Conservation (phyloP, 768 basidiomycete genomes). For the Lentinula detonsa region DNA sequence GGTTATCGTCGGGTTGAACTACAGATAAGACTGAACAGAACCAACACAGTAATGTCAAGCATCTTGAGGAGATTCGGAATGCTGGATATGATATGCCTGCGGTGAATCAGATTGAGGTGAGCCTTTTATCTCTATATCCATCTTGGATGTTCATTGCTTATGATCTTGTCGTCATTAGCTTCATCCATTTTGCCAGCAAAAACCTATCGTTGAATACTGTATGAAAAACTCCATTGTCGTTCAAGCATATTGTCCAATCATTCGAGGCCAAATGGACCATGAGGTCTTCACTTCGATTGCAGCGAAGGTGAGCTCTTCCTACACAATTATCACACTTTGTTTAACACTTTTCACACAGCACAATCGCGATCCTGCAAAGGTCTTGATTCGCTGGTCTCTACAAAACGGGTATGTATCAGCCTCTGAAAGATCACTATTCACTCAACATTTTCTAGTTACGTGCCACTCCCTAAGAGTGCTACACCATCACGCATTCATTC, state of each 20-base stretch:
- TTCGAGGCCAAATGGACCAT: conserved; percentile 54
- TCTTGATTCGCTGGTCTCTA: conserved; percentile 86
- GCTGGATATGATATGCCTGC: conserved; percentile 60
- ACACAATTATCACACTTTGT: not conserved
- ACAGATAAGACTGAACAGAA: not conserved
- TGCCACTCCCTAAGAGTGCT: conserved; percentile 80
- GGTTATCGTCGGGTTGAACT: conserved; percentile 15
- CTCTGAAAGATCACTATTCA: not conserved
- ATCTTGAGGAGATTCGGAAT: conserved; percentile 66
- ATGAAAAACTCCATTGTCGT: conserved; percentile 50
- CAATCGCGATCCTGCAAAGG: conserved; percentile 62
- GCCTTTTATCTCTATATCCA: conserved; percentile 1
- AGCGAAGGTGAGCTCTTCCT: conserved; percentile 40
- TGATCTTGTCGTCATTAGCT: conserved; percentile 35
- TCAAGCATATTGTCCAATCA: conserved; percentile 73
- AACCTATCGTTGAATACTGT: conserved; percentile 73
- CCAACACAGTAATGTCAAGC: conserved; percentile 48
- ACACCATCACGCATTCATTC: conserved; percentile 64
- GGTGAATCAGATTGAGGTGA: conserved; percentile 80
- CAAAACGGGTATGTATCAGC: conserved; percentile 59
- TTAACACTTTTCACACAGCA: conserved; percentile 29
- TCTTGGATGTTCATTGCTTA: not conserved
- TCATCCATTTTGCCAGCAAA: conserved; percentile 81
- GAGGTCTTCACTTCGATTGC: conserved; percentile 49
- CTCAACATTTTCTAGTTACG: conserved; percentile 40